These are phyloP conservation scores for Citrus sp. DNA, from an alignment of 345 rosid species.

Conservation along the genomic window DNA sequence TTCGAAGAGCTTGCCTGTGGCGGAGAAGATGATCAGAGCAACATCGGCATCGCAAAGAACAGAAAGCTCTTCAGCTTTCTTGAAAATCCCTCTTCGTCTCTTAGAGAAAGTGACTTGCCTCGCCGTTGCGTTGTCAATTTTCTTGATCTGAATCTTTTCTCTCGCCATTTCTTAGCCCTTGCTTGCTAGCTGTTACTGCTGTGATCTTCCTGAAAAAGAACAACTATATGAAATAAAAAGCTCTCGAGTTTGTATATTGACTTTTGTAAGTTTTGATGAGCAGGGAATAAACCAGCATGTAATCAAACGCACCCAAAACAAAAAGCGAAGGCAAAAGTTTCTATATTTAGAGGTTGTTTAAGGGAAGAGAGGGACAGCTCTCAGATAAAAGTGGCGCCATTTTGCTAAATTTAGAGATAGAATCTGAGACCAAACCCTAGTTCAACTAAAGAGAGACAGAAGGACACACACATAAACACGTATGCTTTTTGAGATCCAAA, in stretches of 20 bases:
- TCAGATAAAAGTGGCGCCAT: constrained; percentile 23
- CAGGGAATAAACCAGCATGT: constrained; percentile 9
- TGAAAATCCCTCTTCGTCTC: constrained; percentile 66
- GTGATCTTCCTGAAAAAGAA: neutral
- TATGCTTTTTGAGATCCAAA: constrained; percentile 4
- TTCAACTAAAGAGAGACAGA: constrained; percentile 5
- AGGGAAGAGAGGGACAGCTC: constrained; percentile 25
- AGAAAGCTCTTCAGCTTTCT: constrained; percentile 73
- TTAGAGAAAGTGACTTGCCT: constrained; percentile 75
- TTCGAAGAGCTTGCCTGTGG: constrained; percentile 67
- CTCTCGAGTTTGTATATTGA: neutral
- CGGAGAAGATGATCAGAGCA: constrained; percentile 64
- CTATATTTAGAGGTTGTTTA: constrained; percentile 23
- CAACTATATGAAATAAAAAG: neutral
- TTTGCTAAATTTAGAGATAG: constrained; percentile 42
- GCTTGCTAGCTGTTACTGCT: neutral
- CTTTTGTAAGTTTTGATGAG: neutral
- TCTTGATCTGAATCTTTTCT: constrained; percentile 67
- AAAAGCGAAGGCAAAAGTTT: constrained; percentile 15
- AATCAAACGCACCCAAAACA: constrained; percentile 12
- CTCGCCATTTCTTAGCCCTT: constrained; percentile 39
- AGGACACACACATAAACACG: neutral
- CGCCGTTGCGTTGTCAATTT: constrained; percentile 62
- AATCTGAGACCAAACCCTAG: constrained; percentile 41
- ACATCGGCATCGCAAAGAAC: constrained; percentile 76